These are phyloP conservation scores for Trichosporon ovoides DNA, from an alignment of 1,284 basidiomycete species.

Conservation along the genomic window DNA sequence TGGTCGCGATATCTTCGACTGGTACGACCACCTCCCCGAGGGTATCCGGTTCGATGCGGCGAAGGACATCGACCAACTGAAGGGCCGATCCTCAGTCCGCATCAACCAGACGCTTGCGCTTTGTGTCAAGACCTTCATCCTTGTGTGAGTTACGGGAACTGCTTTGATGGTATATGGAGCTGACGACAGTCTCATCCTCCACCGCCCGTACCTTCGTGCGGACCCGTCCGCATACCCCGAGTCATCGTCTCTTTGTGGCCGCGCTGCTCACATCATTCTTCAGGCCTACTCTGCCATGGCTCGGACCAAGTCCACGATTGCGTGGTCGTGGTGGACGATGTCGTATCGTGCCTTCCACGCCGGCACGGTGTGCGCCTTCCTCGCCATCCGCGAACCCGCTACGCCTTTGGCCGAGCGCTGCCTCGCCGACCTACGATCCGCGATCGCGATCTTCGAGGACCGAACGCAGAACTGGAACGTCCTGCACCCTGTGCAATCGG, in stretches of 20 bases:
- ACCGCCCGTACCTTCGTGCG: constrained; percentile 47
- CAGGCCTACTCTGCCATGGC: constrained; percentile 39
- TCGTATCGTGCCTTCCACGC: constrained; percentile 47
- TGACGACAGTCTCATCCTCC: constrained; percentile 40
- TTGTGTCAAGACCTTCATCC: constrained; percentile 46
- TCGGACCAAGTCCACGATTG: constrained; percentile 34
- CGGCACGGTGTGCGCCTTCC: constrained; percentile 46
- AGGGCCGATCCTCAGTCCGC: constrained; percentile 18
- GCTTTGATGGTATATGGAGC: not conserved
- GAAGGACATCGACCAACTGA: constrained; percentile 28
- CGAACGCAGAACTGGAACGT: constrained; percentile 39
- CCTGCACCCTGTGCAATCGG: constrained; percentile 45
- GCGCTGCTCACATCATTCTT: constrained; percentile 43
- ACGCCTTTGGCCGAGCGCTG: constrained; percentile 39
- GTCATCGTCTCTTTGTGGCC: constrained; percentile 39
- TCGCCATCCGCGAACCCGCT: constrained; percentile 46
- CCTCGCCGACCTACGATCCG: constrained; percentile 37
- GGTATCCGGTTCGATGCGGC: constrained; percentile 41
- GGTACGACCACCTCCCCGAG: constrained; percentile 42
- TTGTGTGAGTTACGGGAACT: constrained; percentile 30
- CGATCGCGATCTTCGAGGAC: constrained; percentile 42
- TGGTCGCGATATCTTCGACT: constrained; percentile 42
- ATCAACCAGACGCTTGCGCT: constrained; percentile 45
- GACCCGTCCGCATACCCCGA: constrained; percentile 46
- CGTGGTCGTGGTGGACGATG: constrained; percentile 49